phyloP scores from a whole-genome alignment of 164 flowering plant species.

The Vitis labrusca region DNA sequence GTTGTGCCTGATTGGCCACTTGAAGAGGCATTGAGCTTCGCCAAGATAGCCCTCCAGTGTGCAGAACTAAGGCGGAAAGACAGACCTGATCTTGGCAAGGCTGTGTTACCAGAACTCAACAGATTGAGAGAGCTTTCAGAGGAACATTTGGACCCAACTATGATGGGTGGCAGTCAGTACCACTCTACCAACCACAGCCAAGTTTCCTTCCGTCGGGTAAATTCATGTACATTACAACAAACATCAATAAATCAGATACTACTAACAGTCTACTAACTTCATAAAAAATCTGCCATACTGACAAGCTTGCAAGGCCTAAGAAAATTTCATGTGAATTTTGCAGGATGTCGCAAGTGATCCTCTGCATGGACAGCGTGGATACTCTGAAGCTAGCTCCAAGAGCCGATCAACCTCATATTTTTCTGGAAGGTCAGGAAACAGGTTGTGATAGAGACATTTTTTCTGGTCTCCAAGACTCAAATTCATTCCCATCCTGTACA shows the following conservation, averaged over 20 bases:
- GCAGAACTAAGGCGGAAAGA: constrained; percentile 68
- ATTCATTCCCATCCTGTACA: no score
- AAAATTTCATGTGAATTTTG: background rate
- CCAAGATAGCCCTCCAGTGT: constrained; percentile 52
- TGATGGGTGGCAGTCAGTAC: constrained; percentile 8
- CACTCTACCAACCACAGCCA: constrained; percentile 30
- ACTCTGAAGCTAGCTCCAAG: constrained; percentile 8
- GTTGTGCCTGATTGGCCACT: constrained; percentile 60
- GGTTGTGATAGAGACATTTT: no score
- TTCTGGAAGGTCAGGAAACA: no score
- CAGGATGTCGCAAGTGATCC: constrained; percentile 12
- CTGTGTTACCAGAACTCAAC: constrained; percentile 44
- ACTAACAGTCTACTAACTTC: background rate
- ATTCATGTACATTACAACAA: constrained; percentile 3
- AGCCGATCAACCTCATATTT: background rate
- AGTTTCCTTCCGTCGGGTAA: constrained; percentile 33
- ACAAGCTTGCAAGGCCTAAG: background rate
- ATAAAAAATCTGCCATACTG: background rate
- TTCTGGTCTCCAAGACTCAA: no score
- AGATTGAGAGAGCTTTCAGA: constrained; percentile 46
- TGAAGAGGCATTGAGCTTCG: constrained; percentile 46
- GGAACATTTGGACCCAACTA: constrained; percentile 13
- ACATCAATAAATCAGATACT: background rate
- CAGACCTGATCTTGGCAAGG: constrained; percentile 55
- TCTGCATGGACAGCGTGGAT: background rate